Evolutionary conservation across 1,284 basidiomycete species (phyloP), one percentile per base, ranked within the genome.

Genomic region (Schizophyllum commune): DNA sequence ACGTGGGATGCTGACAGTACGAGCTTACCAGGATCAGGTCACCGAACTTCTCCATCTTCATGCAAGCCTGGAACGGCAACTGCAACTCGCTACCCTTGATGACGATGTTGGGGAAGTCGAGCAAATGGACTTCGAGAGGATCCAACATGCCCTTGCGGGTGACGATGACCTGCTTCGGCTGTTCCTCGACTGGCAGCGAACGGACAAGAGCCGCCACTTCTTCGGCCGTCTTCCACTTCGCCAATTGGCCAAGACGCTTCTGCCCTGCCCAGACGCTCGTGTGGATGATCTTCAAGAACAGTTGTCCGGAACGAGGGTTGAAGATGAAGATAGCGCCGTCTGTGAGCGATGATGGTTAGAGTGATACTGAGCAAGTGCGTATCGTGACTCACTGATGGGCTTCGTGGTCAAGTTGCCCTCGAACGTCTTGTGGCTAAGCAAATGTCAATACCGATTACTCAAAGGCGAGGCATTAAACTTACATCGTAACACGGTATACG

Each of bases 31-130:
- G 74, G 68, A 98, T 98, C 63, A 99, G 79, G 74, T 99, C 97
- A 77, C 97, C 97, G 67, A 99, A 98, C 77, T 98, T 98, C 82
- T 99, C 97, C 86, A 99, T 96, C 83, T 99, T 98, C 89, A 99
- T 95, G 68, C 94, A 96, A 17, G 96, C 95, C 78, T 99, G 96
- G 94, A 99, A 99, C 0, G 97, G 97, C 63, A 99, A 78, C 73
- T 99, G 97, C 56, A 99, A 80, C 75, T 99, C 97, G 67, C 92
- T 96, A 60, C 97, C 97, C 79, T 99, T 98, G 82, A 99, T 99
- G 74, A 98, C 96, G 69, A 99, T 98, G 78, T 99, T 99, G 60
- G 97, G 97, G 89, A 99, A 99, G 79, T 98, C 97, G 66, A 96
- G 88, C 75, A 98, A 84, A 74, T 99, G 97, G 62, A 99, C 97